Base-by-base conservation (phyloP, 768 basidiomycete species). In the Chalciporus pseudorubinellus region DNA sequence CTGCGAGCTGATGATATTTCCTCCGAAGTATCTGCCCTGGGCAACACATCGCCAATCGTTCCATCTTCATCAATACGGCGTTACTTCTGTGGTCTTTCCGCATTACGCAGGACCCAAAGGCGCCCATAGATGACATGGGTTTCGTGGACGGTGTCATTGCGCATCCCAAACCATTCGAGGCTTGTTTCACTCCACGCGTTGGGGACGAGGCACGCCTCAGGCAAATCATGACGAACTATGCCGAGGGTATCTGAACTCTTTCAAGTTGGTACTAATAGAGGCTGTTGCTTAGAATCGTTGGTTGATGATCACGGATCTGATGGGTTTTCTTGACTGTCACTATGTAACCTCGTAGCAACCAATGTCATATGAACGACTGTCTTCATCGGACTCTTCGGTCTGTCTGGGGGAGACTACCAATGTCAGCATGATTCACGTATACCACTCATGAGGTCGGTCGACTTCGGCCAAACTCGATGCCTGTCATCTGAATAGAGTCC, bases 31-130 rank as follows among this genome's bases (percentile, higher is more conserved):
- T 85, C 6, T 88, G 85, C 52, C 84, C 84, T 0, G 85, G 85
- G 0, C 78, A 80, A 58, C 77, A 84, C 61, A 77, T 88, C 28
- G 85, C 66, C 18, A 65, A 69, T 66, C 77, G 83, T 5, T 87
- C 85, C 7, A 66, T 88, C 3, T 85, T 84, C 58, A 71, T 88
- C 55, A 87, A 84, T 51, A 77, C 81, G 0, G 83, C 83, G 0
- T 72, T 85, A 13, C 68, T 83, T 2, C 65, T 85, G 29, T 87
- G 85, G 83, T 80, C 84, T 0, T 87, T 88, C 73, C 73, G 65
- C 2, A 71, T 89, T 20, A 70, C 69, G 3, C 60, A 77, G 24
- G 80, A 85, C 56, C 76, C 79, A 0, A 58, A 66, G 0, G 65
- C 72, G 3, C 82, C 83, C 0, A 85, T 89, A 46, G 80, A 89